Conservation (phyloP, 495 filamentous ascomycete genomes). For the Xylaria longipes region DNA sequence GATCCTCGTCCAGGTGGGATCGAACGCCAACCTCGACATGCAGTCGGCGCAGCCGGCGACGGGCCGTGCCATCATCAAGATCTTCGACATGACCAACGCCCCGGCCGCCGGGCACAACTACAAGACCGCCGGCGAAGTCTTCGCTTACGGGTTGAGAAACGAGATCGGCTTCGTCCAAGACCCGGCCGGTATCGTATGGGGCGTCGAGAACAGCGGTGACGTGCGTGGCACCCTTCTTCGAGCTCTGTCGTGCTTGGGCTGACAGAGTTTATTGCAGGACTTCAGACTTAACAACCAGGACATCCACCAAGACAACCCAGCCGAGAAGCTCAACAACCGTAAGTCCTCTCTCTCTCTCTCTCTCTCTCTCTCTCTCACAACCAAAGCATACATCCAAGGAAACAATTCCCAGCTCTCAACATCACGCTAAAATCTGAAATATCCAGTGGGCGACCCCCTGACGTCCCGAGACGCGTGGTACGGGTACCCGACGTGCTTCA, state of each 20-base stretch:
- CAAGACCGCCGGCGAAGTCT: slow-evolving; percentile 58
- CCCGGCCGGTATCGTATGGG: slow-evolving; percentile 66
- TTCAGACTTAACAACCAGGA: slow-evolving; percentile 55
- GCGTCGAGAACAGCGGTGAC: slow-evolving; percentile 74
- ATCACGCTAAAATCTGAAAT: neutral
- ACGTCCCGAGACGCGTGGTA: slow-evolving; percentile 53
- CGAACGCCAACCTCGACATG: slow-evolving; percentile 64
- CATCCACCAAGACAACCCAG: slow-evolving; percentile 71
- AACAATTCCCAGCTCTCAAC: neutral
- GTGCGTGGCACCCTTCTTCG: slow-evolving; percentile 40
- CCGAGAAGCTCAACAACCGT: slow-evolving; percentile 72
- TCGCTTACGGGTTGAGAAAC: slow-evolving; percentile 73
- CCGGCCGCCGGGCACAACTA: slow-evolving; percentile 52
- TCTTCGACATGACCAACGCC: slow-evolving; percentile 62
- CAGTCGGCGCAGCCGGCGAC: slow-evolving; percentile 50
- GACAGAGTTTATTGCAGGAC: slow-evolving; percentile 33
- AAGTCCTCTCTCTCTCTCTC: neutral
- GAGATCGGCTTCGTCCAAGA: slow-evolving; percentile 70
- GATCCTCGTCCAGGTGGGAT: slow-evolving; percentile 64
- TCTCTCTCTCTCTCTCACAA: no score
- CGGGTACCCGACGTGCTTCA: slow-evolving; percentile 74
- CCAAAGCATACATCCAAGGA: neutral
- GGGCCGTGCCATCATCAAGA: slow-evolving; percentile 66
- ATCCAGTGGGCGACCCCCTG: slow-evolving; percentile 43
- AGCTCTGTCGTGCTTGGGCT: neutral